Evolutionary conservation across 495 filamentous ascomycete genomes (phyloP).

Genomic region (Echria macrotheca): DNA sequence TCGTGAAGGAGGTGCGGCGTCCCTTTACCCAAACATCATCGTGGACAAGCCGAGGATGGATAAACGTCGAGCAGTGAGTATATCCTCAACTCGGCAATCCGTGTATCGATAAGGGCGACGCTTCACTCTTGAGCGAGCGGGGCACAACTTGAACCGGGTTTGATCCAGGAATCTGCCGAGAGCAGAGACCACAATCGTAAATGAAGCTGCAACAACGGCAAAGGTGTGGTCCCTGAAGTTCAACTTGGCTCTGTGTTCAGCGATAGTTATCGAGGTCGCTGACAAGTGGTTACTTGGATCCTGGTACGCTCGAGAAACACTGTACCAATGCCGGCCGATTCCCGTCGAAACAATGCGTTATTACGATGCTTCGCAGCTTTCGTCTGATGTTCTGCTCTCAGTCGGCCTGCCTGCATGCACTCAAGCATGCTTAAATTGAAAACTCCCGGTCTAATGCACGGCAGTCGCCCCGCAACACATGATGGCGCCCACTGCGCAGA

Average conservation of each 20-base stretch:
- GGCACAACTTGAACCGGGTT: constrained; percentile 10
- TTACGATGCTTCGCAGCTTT: neutral
- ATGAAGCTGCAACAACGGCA: constrained; percentile 7
- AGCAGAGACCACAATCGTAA: constrained; percentile 8
- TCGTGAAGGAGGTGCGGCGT: neutral
- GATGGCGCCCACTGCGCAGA: neutral
- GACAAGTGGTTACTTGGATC: no score
- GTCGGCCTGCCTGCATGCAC: neutral
- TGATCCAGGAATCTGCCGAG: constrained; percentile 10
- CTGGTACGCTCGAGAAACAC: neutral
- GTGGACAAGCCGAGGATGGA: neutral
- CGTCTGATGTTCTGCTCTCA: constrained; percentile 18
- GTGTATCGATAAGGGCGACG: constrained; percentile 3
- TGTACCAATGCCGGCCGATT: neutral
- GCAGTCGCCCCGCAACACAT: constrained; percentile 9
- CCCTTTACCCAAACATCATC: neutral
- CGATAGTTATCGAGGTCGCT: no score
- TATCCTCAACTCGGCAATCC: no score
- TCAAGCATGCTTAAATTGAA: constrained; percentile 7
- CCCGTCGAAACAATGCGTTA: neutral
- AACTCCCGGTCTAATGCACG: constrained; percentile 8
- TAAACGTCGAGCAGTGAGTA: no score
- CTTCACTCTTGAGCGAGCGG: no score
- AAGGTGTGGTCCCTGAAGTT: no score
- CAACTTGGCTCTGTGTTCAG: neutral